Evolutionary conservation across 2,329 filamentous ascomycete genomes (phyloP), one percentile per base, ranked within the genome.

Genomic region (Chrysoporthe deuterocubensis): DNA sequence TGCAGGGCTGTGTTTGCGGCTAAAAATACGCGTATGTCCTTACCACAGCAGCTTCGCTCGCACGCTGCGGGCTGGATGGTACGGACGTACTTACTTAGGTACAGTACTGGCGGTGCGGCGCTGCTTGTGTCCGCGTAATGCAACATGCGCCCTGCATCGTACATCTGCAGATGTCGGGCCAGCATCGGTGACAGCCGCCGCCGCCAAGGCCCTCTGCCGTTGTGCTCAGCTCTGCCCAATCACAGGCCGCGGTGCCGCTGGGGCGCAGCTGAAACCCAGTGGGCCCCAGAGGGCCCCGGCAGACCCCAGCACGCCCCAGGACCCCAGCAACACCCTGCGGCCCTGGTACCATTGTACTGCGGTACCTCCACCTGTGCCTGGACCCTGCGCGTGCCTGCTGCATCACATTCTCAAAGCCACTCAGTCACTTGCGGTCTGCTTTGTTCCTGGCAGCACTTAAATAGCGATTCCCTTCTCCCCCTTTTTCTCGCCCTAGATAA

Each of bases 251-350:
- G 32, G 32, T 32, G 50, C 50, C 21, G 50, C 26, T 54, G 56
- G 56, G 56, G 56, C 56, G 56, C 56, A 58, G 56, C 56, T 58
- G 56, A 58, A 58, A 58, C 50, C 26, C 50, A 48, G 8, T 48
- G 46, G 46, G 8, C 46, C 46, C 48, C 9, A 3, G 8, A 26
- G 48, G 48, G 21, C 44, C 50, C 21, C 13, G 50, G 50, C 13
- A 26, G 50, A 56, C 50, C 50, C 56, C 32, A 40, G 34, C 26
- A 14, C 21, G 11, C 50, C 56, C 21, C 57, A 60, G 57, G 57
- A 60, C 57, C 57, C 26, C 26, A 26, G 26, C 26, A 26, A 26
- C 26, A 26, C 26, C 26, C 26, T 26, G 26, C 26, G 26, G 26
- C 26, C 26, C 26, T 26, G 26, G 26, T 26, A 26, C 26, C 26